Evolutionary conservation across 2,329 filamentous ascomycete genomes (phyloP), one percentile per base, ranked within the genome.

Genomic region (Dothiorella sarmentorum): DNA sequence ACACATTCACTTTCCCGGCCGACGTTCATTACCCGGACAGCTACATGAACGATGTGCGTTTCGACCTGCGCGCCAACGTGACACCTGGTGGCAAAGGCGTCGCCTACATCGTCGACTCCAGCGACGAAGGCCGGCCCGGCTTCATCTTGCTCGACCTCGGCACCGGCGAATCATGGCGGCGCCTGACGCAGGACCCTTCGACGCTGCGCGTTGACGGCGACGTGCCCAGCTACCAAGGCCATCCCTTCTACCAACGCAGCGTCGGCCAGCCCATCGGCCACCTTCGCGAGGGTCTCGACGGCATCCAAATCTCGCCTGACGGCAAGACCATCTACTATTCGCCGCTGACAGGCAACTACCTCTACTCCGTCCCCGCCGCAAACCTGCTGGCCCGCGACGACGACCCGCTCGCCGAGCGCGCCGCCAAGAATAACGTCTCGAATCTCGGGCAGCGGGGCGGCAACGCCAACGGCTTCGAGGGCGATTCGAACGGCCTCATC

Each of bases 31-130:
- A 71, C 57, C 62, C 74, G 4, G 75, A 78, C 61, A 76, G 71
- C 27, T 82, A 82, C 63, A 73, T 80, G 38, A 81, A 82, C 64
- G 79, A 82, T 59, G 71, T 82, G 18, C 77, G 80, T 45, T 78
- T 82, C 64, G 79, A 82, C 62, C 71, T 81, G 26, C 72, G 72
- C 15, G 58, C 74, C 1, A 65, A 67, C 31, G 40, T 75, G 11
- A 76, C 75, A 0, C 60, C 69, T n/a, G 73, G 71, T 5, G 76
- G 78, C 10, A 62, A 73, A 35, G 78, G 78, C 15, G 64, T 81
- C 10, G 78, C 77, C 2, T 82, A 82, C 65, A 79, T 82, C 62
- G 80, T 78, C 31, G 79, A 82, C 65, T 77, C 73, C 58, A 76
- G 73, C 59, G 64, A 68, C 47, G 75, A 79, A 66, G 66, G 66